A percentile compares a stretch with the other conserved stretches of the same genome.
Evolutionary conservation across 129 eudicot species (phyloP).

Genomic region (Flaveria linearis): DNA sequence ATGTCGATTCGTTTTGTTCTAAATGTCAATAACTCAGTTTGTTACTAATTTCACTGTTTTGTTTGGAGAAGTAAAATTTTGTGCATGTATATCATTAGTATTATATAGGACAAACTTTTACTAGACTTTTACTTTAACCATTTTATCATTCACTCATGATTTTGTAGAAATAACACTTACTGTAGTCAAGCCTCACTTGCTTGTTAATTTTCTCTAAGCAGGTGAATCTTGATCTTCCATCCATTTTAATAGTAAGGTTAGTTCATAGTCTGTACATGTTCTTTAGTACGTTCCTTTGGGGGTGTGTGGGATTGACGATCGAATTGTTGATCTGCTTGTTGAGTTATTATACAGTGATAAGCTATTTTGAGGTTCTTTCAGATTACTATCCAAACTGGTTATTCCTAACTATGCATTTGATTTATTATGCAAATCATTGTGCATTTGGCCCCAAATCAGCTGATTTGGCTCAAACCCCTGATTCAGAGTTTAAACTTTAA

Average conservation of each 20-base stretch:
- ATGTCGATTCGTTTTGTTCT: background rate
- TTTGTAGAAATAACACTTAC: background rate
- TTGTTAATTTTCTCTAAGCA: conserved; percentile 14
- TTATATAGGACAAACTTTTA: background rate
- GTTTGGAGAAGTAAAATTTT: background rate
- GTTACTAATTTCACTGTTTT: background rate
- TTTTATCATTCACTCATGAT: background rate
- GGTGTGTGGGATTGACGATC: background rate
- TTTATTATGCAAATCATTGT: conserved; percentile 18
- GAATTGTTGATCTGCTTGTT: background rate
- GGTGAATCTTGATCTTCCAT: conserved; percentile 36
- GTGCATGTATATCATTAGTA: background rate
- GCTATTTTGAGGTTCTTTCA: background rate
- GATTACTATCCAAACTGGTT: background rate
- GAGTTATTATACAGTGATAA: background rate
- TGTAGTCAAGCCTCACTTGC: background rate
- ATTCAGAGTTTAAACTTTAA: conserved; percentile 20
- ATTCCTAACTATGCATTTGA: conserved; percentile 4
- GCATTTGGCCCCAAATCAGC: conserved; percentile 35
- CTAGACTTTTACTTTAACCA: background rate
- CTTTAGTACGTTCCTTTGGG: background rate
- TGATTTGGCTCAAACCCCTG: conserved; percentile 7
- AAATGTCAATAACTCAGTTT: background rate
- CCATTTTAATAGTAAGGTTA: conserved; percentile 39
- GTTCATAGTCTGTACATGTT: conserved; percentile 6